Evolutionary conservation across 805 yeast species (phyloP).

Genomic region (Saccharomycopsis babjevae): DNA sequence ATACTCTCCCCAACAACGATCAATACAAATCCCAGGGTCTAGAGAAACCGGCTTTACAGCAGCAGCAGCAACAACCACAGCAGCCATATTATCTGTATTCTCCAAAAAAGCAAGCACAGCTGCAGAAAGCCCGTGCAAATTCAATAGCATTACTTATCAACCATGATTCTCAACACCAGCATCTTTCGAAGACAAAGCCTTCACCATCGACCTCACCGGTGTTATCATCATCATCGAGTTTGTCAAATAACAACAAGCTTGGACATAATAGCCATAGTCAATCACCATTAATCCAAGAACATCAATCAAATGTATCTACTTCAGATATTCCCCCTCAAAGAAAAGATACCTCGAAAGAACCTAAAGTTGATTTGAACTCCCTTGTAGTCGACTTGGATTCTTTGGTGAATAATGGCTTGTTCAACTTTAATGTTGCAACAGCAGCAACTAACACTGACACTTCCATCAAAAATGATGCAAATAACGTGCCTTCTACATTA

Average conservation of each 20-base stretch:
- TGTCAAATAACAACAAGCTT: background rate
- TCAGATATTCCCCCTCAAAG: background rate
- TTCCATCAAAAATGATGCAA: background rate
- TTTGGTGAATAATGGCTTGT: background rate
- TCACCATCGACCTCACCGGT: background rate
- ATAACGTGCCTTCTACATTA: background rate
- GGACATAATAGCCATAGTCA: background rate
- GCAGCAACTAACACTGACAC: no score
- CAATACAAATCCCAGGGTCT: background rate
- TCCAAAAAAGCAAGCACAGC: background rate
- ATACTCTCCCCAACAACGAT: background rate
- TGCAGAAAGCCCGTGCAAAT: background rate
- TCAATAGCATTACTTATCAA: slow-evolving; percentile 4
- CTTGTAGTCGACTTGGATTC: slow-evolving; percentile 7
- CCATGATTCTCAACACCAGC: slow-evolving; percentile 3
- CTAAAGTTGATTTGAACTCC: slow-evolving; percentile 1
- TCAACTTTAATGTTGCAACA: background rate
- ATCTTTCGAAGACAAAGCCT: background rate
- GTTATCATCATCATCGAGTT: background rate
- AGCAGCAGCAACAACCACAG: background rate
- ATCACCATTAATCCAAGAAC: background rate
- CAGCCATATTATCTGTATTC: background rate
- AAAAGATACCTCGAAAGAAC: background rate
- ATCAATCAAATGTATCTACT: background rate
- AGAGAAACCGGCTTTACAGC: background rate